phyloP scores from a whole-genome alignment of 2,329 filamentous ascomycete genomes.

The Ophiostoma novo-ulmi region DNA sequence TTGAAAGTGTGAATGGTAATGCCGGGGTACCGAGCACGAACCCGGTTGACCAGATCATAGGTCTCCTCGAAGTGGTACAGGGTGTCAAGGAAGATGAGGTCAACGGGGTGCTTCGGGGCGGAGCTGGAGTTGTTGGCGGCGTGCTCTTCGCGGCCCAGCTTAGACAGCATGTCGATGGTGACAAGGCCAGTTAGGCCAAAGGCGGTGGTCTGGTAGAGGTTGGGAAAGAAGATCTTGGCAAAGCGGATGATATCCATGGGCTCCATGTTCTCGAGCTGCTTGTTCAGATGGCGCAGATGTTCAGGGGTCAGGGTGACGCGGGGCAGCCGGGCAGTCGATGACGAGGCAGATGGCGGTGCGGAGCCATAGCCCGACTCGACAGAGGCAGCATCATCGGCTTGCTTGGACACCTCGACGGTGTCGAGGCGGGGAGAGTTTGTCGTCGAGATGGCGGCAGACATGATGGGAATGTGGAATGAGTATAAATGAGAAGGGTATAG shows the following conservation, averaged over 20 bases:
- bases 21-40: constrained; percentile 70
- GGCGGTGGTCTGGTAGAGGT: constrained; percentile 80
- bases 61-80: constrained; percentile 79
- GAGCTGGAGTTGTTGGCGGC: neutral
- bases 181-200: constrained; percentile 77
- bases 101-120: constrained; percentile 40
- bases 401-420: constrained; percentile 39
- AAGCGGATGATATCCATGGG: constrained; percentile 89
- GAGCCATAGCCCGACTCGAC: constrained; percentile 84
- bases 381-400: constrained; percentile 39
- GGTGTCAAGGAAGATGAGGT: constrained; percentile 77
- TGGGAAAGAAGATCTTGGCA: constrained; percentile 84
- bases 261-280: constrained; percentile 79
- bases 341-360: constrained; percentile 43
- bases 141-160: constrained; percentile 57
- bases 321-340: constrained; percentile 62
- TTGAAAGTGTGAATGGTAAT: constrained; percentile 84
- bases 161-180: constrained; percentile 79
- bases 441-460: constrained; percentile 16
- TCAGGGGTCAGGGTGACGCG: constrained; percentile 79
- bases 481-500: neutral
- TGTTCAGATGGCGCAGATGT: constrained; percentile 86
- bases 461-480: neutral
- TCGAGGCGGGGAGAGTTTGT: constrained; percentile 35
- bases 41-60: constrained; percentile 64